Base-by-base conservation (phyloP, 1,284 basidiomycete genomes). In the Austroboletus rostrupii region DNA sequence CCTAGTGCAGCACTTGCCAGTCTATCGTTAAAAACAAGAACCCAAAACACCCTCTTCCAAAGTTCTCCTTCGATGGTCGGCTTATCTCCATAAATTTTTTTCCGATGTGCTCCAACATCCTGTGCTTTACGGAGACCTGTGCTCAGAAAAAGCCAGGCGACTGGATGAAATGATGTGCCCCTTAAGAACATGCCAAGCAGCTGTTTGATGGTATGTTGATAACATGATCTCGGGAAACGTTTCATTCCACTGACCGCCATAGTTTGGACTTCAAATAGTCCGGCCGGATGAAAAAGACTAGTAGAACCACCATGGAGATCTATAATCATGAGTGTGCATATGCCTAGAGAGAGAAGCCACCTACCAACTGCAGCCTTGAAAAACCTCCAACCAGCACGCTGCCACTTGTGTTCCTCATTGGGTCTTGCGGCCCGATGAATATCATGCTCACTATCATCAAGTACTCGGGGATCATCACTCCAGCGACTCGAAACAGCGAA, bases 31-130 rank as follows among this genome's bases (percentile, higher is more conserved):
- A 76, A 71, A 17, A 85, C 74, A 8, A 81, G 69, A 44, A 71
- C 67, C 90, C 89, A 92, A 65, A 92, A 92, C 0, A 84, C 84
- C 29, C 90, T 80, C 62, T 87, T 90, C 79, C 85, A 90, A 8
- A 89, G 70, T 55, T 92, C 88, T 37, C 82, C 78, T 36, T 87
- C 77, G 1, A 74, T 64, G 29, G 69, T 78, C 9, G 75, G 71
- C 48, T 65, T 65, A 9, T 61, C 61, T 19, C 70, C 68, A 51
- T 83, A 84, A 0, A 79, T 67, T 47, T 75, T 78, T 54, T 74
- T 77, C 21, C 82, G 72, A 57, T 87, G 85, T 29, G 81, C 83
- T 38, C 85, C 85, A 1, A 84, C 72, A 57, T 87, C 85, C 60
- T 83, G 78, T 6, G 83, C 83, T 57, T 86, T 81, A 14, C 87